Evolutionary conservation across 345 rosid genomes (phyloP), one percentile per base, ranked within the genome.

Genomic region (Arabidopsis arenosa): DNA sequence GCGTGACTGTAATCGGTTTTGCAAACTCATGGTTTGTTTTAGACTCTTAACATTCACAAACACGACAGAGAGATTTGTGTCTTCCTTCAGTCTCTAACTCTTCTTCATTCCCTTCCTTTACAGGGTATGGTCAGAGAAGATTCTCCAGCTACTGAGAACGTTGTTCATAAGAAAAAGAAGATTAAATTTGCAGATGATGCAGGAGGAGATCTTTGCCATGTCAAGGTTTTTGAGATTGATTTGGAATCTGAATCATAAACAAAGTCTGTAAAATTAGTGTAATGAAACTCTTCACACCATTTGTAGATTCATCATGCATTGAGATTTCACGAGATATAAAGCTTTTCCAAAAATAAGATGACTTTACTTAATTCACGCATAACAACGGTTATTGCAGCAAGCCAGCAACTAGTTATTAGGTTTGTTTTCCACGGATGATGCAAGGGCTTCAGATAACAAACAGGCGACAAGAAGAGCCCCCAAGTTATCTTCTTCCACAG

Each of bases 161-260:
- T 45, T 60, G 79, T 28, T 62, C 83, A 80, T 74, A 80, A 82
- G 86, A 83, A 82, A 55, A 91, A 80, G 83, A 91, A 88, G 86
- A 91, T 94, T 39, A 82, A 64, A 36, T 94, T 94, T 76, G 96
- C 98, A 14, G 97, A 94, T 63, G 98, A 94, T 80, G 89, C 85
- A 40, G 97, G 98, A 49, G 92, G 90, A 68, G 77, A 84, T 76
- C 89, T 93, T 32, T 90, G 92, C 56, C 86, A 94, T 75, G 83
- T 94, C 79, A 90, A 85, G 84, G 84, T 88, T 59, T 85, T 90
- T 57, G 80, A 83, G 79, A 59, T 77, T 70, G 89, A 83, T 63
- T 74, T 60, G 57, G 75, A 78, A 65, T 82, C 83, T 78, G 67
- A 54, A 26, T 52, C 54, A 48, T 35, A 70, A 45, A 43, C 28